A percentile compares a stretch with the other conserved stretches of the same genome.
Conservation (phyloP, 768 basidiomycete species). For the Collybia nuda region DNA sequence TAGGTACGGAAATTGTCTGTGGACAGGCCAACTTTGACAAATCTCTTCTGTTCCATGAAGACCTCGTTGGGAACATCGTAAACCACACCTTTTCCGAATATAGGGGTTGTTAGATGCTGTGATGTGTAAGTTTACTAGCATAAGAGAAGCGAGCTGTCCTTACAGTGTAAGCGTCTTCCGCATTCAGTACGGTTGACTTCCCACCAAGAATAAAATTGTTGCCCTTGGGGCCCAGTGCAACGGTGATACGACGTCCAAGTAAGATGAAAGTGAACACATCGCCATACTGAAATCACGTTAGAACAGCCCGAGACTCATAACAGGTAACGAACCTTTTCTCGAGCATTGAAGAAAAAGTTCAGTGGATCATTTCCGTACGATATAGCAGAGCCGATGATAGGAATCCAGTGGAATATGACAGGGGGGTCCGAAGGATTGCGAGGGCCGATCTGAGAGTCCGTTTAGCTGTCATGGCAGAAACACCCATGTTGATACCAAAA, state of each 20-base stretch:
- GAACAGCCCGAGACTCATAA: background rate
- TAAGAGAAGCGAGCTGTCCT: conserved; percentile 9
- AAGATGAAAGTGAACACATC: conserved; percentile 96
- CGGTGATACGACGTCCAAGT: conserved; percentile 87
- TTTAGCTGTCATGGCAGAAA: background rate
- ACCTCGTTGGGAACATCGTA: conserved; percentile 96
- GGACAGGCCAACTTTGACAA: conserved; percentile 94
- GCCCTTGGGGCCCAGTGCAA: conserved; percentile 86
- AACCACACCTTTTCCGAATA: conserved; percentile 97
- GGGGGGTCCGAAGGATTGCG: conserved; percentile 77
- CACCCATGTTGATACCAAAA: conserved; percentile 6
- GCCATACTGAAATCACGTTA: conserved; percentile 66
- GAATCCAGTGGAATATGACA: conserved; percentile 90
- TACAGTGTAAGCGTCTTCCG: conserved; percentile 96
- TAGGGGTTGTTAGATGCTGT: conserved; percentile 88
- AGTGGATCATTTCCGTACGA: conserved; percentile 92
- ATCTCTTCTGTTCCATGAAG: conserved; percentile 99
- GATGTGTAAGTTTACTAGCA: conserved; percentile 2
- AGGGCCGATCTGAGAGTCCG: conserved; percentile 54
- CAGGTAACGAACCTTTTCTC: conserved; percentile 60
- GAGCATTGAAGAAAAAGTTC: conserved; percentile 78
- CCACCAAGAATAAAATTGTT: conserved; percentile 95
- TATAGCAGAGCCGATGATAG: conserved; percentile 86
- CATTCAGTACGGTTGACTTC: conserved; percentile 87
- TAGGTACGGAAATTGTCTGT: conserved; percentile 90